Conservation (phyloP, 2,329 filamentous ascomycete species). For the Boeremia lycopersici region DNA sequence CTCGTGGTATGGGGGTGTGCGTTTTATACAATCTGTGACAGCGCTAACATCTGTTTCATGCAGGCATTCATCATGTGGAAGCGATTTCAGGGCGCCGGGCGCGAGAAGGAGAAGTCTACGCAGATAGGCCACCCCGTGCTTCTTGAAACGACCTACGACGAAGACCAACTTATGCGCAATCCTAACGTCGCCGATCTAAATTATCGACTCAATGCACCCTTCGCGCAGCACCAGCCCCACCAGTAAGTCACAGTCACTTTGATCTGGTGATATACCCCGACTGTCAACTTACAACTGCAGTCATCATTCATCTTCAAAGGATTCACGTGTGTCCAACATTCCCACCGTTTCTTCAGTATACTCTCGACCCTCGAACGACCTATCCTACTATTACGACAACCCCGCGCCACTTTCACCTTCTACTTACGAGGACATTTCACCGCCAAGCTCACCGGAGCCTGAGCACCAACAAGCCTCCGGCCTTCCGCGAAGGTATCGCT, state of each 20-base stretch:
- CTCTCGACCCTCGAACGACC: conserved; percentile 59
- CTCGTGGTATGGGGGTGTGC: conserved; percentile 9
- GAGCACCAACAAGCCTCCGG: conserved; percentile 28
- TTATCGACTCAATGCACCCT: conserved; percentile 33
- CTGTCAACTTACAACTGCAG: conserved; percentile 18
- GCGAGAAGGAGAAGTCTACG: conserved; percentile 49
- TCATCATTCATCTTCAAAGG: conserved; percentile 28
- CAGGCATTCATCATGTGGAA: conserved; percentile 57
- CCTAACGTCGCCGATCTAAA: conserved; percentile 37
- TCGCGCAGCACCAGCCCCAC: conserved; percentile 27
- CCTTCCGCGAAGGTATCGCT: conserved; percentile 36
- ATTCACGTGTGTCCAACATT: conserved; percentile 35
- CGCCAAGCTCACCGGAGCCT: conserved; percentile 48
- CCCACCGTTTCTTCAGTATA: conserved; percentile 63
- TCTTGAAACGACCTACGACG: conserved; percentile 54
- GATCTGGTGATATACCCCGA: background rate
- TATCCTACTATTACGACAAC: conserved; percentile 30
- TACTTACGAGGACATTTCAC: conserved; percentile 44
- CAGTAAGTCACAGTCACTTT: conserved; percentile 30
- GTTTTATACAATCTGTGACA: conserved; percentile 12
- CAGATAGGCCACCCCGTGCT: conserved; percentile 54
- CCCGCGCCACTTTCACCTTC: conserved; percentile 24
- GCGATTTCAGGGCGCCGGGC: conserved; percentile 53
- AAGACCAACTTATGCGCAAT: conserved; percentile 50
- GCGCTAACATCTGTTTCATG: conserved; percentile 37